Conservation (phyloP, 352 stramenopile species). For the Pythium brachiatum region DNA sequence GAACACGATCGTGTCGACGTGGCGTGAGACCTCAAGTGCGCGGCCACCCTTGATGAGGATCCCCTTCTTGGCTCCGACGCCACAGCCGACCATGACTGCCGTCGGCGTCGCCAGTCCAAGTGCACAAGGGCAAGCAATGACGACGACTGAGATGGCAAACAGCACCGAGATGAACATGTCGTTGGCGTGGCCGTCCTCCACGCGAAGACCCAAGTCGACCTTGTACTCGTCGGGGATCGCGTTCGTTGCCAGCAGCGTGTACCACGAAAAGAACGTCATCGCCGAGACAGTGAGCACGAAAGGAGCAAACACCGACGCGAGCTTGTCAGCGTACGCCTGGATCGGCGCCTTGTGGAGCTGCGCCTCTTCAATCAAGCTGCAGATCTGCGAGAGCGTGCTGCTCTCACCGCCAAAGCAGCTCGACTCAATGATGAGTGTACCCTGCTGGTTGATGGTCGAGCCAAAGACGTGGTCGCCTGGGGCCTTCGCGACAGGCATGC, state of each 20-base stretch:
- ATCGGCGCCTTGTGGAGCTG: conserved; percentile 88
- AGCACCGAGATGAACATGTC: conserved; percentile 73
- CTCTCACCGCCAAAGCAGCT: conserved; percentile 71
- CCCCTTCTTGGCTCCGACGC: conserved; percentile 81
- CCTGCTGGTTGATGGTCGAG: conserved; percentile 82
- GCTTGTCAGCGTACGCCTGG: conserved; percentile 77
- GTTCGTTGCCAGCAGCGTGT: conserved; percentile 44
- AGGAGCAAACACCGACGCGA: conserved; percentile 64
- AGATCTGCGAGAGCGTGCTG: conserved; percentile 71
- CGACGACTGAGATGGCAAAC: conserved; percentile 86
- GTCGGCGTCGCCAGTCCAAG: conserved; percentile 82
- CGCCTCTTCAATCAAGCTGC: conserved; percentile 83
- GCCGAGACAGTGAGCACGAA: conserved; percentile 61
- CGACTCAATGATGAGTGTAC: conserved; percentile 82
- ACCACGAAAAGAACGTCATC: conserved; percentile 63
- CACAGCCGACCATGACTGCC: conserved; percentile 87
- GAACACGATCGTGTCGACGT: conserved; percentile 90
- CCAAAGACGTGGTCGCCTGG: conserved; percentile 80
- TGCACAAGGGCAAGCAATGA: conserved; percentile 87
- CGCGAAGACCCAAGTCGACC: conserved; percentile 44
- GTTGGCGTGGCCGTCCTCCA: conserved; percentile 52
- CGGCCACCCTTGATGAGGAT: conserved; percentile 89
- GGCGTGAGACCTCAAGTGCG: conserved; percentile 74
- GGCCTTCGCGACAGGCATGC: conserved; percentile 83
- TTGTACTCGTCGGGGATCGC: conserved; percentile 53